These are phyloP conservation scores for Sporisorium scitamineum DNA, from an alignment of 1,284 basidiomycete genomes.

Conservation along the genomic window DNA sequence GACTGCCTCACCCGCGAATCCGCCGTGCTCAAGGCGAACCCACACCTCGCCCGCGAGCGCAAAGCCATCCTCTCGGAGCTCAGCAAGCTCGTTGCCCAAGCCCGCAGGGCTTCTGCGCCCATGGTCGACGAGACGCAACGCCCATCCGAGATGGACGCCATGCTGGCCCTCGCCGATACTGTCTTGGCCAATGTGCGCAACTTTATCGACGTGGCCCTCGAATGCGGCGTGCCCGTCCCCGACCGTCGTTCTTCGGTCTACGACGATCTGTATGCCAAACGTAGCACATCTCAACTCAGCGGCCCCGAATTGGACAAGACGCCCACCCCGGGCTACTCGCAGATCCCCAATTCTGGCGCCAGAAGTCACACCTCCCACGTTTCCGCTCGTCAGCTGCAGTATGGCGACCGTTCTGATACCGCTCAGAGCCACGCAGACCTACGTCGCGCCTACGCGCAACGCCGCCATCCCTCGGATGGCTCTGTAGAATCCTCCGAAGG, in stretches of 20 bases:
- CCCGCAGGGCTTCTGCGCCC: constrained; percentile 76
- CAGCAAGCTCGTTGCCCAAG: constrained; percentile 84
- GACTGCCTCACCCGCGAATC: constrained; percentile 89
- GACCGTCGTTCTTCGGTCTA: constrained; percentile 68
- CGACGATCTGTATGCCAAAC: constrained; percentile 55
- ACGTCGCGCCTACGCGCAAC: constrained; percentile 27
- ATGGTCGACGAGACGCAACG: constrained; percentile 51
- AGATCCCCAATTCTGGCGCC: constrained; percentile 23
- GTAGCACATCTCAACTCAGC: neutral
- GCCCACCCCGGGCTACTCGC: constrained; percentile 54
- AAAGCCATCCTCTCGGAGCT: constrained; percentile 85
- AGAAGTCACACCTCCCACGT: constrained; percentile 19
- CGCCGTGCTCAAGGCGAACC: constrained; percentile 77
- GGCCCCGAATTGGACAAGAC: constrained; percentile 57
- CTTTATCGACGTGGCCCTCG: constrained; percentile 77
- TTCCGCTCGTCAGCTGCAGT: constrained; percentile 25
- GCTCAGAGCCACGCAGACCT: constrained; percentile 28
- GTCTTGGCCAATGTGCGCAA: constrained; percentile 72
- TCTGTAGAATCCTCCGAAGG: constrained; percentile 40
- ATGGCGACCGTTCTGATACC: constrained; percentile 10
- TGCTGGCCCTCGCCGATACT: constrained; percentile 70
- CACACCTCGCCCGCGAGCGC: constrained; percentile 80
- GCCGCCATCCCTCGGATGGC: constrained; percentile 47
- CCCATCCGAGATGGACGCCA: constrained; percentile 69
- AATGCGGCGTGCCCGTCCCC: constrained; percentile 83